phyloP scores from a whole-genome alignment of 2,329 filamentous ascomycete genomes.

The Decorospora gaudefroyi region DNA sequence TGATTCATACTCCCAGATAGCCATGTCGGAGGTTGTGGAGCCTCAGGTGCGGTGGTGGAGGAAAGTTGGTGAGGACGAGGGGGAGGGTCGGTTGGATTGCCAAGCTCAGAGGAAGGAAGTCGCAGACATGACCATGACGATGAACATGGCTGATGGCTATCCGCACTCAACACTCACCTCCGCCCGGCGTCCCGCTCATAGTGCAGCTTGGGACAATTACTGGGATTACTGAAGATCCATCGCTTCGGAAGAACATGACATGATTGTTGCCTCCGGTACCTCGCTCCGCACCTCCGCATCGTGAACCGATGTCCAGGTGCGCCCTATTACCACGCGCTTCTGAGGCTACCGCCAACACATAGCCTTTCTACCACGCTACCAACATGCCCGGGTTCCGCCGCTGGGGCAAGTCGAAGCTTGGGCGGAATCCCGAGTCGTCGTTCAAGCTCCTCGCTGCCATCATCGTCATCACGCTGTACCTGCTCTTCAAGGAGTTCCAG shows the following conservation, averaged over 20 bases:
- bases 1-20: constrained; percentile 44
- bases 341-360: constrained; percentile 22
- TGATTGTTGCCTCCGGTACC: constrained; percentile 15
- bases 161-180: background rate
- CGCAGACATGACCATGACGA: too few relatives aligned
- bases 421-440: constrained; percentile 48
- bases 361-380: constrained; percentile 13
- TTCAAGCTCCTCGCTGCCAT: constrained; percentile 50
- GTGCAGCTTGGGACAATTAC: too few relatives aligned
- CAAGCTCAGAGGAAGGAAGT: too few relatives aligned
- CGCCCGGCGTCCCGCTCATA: too few relatives aligned
- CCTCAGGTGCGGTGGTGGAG: constrained; percentile 2
- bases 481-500: constrained; percentile 47
- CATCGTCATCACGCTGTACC: constrained; percentile 49
- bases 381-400: constrained; percentile 45
- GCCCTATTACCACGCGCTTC: constrained; percentile 22
- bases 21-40: constrained; percentile 31
- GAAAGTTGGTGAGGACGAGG: constrained; percentile 11
- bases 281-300: constrained; percentile 23
- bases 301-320: constrained; percentile 33
- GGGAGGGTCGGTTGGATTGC: constrained; percentile 4
- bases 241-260: constrained; percentile 8
- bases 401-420: constrained; percentile 46
- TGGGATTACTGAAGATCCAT: too few relatives aligned
- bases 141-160: too few relatives aligned